Evolutionary conservation across 2,329 filamentous ascomycete genomes (phyloP).

Genomic region (Thelonectria rubi): DNA sequence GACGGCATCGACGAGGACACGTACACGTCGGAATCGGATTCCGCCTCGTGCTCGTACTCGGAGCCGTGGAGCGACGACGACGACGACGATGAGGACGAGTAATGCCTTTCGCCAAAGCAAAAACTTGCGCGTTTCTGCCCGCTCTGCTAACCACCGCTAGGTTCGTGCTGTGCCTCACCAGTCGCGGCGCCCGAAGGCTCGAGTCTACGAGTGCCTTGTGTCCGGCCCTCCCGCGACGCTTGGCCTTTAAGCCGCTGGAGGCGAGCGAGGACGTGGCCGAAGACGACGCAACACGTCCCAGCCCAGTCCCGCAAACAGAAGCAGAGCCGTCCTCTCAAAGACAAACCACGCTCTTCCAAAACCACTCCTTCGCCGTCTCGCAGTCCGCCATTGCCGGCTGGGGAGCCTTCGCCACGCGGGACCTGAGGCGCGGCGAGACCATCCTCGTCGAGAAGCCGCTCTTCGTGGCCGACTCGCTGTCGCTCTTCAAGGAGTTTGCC

Average conservation of each 20-base stretch:
- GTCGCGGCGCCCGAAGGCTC: constrained; percentile 19
- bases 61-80: constrained; percentile 36
- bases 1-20: constrained; percentile 26
- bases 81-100: constrained; percentile 37
- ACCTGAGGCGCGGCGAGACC: constrained; percentile 49
- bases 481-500: constrained; percentile 49
- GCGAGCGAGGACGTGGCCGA: background rate
- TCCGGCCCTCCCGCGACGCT: constrained; percentile 18
- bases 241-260: constrained; percentile 26
- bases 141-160: constrained; percentile 20
- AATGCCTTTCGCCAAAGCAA: constrained; percentile 1
- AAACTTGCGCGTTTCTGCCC: background rate
- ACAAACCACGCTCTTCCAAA: constrained; percentile 43
- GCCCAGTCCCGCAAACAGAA: background rate
- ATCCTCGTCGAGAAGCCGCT: constrained; percentile 58
- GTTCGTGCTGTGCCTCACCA: constrained; percentile 28
- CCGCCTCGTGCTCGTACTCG: constrained; percentile 30
- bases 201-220: constrained; percentile 17
- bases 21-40: constrained; percentile 36
- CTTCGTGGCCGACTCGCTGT: constrained; percentile 43
- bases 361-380: constrained; percentile 53
- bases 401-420: constrained; percentile 56
- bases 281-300: background rate
- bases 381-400: constrained; percentile 54
- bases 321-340: background rate